Base-by-base conservation (phyloP, 305 asterid species). In the Fraxinus sp. region DNA sequence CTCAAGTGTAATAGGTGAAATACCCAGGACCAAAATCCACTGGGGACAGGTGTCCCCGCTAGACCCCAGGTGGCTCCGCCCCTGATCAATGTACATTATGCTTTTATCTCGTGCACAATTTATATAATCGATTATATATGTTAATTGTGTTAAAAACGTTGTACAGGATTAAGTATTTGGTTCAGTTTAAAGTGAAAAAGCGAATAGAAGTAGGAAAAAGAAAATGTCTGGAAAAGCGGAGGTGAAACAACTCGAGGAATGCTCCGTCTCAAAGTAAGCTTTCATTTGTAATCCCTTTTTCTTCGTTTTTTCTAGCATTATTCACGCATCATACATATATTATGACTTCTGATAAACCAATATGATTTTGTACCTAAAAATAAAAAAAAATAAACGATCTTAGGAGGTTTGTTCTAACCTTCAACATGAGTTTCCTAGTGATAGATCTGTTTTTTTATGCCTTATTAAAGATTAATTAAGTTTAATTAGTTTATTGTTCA, bases 171-270 rank as follows among this genome's bases (percentile, higher is more conserved):
- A 7, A 77, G 46, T 14, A 28, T 64, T 71, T 35, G 84, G 76
- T 68, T 7, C 49, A 41, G 7, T 20, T 13, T 41, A 18, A 79
- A 80, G 83, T 28, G 70, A 43, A 18, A 4, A 5, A 20, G 11
- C 72, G 28, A 36, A n/a, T 3, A 24, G 16, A 5, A 8, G 0
- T 13, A 14, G 16, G 26, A 37, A 20, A 22, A 81, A 46, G 77
- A 41, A 37, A 82, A 90, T 91, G 93, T 89, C 89, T 32, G 90
- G 84, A 46, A 83, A 83, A 75, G 87, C 68, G 72, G 89, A 85
- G 55, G 92, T 84, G 84, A 91, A 91, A 80, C 92, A 91, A 30
- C 83, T 91, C 0, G 88, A 89, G 70, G 95, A 91, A 10, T 91
- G 92, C 87, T 73, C 92, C 26, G 92, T 91, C 78, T 84, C 95